Base-by-base conservation (phyloP, 2,329 filamentous ascomycete species). In the Macrophomina pseudophaseolina region DNA sequence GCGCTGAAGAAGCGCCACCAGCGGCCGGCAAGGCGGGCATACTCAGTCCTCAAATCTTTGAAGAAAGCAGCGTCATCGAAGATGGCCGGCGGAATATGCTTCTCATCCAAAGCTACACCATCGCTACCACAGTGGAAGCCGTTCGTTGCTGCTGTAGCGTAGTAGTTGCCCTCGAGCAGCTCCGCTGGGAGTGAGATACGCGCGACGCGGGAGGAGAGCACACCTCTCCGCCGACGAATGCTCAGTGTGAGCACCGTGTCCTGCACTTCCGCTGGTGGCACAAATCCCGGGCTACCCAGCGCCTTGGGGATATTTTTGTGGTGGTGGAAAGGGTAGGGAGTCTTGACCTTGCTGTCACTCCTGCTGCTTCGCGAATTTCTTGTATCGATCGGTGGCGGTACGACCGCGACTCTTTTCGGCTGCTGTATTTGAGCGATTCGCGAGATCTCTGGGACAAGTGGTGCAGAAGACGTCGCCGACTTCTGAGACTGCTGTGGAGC, bases 1-100 rank as follows among this genome's bases (percentile, higher is more conserved):
- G 66, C 66, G 23, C 44, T 53, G 66, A 68, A 68, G 52, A 53
- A 53, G 23, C 63, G 66, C 49, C 49, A 58, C 53, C 52, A 66
- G 5, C 44, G 62, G 14, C 66, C 66, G 5, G 63, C 49, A 28
- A 68, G 63, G 5, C 33, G 35, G 35, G 52, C 54, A 33, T 68
- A 68, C 32, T 66, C 63, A n/a, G 18, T 48, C 9, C 66, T 63
- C 4, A 68, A 46, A 32, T 48, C 32, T 18, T 44, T 38, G 63
- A 59, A 65, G 53, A 68, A 51, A 11, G 53, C 44, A 11, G 48
- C 44, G 53, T 68, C 62, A 38, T 60, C 64, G 32, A 66, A 66
- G 4, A 44, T 14, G 3, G 59, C n/a, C 2, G 54, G 63, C 23
- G 23, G 23, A 23, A 23, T 23, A 14, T 52, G 52, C 46, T 44